Evolutionary conservation across 2,329 filamentous ascomycete species (phyloP).

Genomic region (Pseudocercospora crystallina): DNA sequence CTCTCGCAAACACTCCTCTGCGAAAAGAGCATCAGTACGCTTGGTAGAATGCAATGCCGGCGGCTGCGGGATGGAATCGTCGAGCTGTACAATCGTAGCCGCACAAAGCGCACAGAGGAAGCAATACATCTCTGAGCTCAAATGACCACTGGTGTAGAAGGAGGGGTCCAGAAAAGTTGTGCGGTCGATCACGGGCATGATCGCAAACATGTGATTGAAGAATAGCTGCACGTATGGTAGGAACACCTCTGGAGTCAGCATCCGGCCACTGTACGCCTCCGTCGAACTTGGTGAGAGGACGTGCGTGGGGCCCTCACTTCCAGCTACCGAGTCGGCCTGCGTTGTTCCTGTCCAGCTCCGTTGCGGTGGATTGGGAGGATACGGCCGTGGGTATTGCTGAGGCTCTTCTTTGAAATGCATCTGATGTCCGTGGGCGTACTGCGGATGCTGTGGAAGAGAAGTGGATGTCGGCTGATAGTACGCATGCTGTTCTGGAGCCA

Average conservation of each 20-base stretch:
- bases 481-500: conserved; percentile 26
- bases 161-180: conserved; percentile 31
- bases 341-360: conserved; percentile 22
- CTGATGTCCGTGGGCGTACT: not conserved
- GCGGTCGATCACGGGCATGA: conserved; percentile 38
- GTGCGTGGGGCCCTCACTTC: conserved; percentile 23
- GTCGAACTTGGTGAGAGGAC: conserved; percentile 24
- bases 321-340: conserved; percentile 19
- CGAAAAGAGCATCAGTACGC: conserved; percentile 33
- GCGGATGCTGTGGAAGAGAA: conserved; percentile 15
- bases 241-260: conserved; percentile 29
- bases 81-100: conserved; percentile 36
- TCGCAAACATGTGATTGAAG: conserved; percentile 38
- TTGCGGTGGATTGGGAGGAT: conserved; percentile 11
- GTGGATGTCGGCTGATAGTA: conserved; percentile 23
- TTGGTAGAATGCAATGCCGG: conserved; percentile 27
- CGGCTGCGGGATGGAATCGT: conserved; percentile 33
- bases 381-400: conserved; percentile 8
- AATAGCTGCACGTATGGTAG: conserved; percentile 37
- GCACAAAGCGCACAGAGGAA: conserved; percentile 37
- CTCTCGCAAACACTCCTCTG: conserved; percentile 35
- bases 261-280: conserved; percentile 22
- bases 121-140: conserved; percentile 33
- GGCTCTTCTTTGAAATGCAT: conserved; percentile 7
- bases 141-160: conserved; percentile 25